phyloP scores from a whole-genome alignment of 345 rosid genomes.

The Rhodomyrtus tomentosa region DNA sequence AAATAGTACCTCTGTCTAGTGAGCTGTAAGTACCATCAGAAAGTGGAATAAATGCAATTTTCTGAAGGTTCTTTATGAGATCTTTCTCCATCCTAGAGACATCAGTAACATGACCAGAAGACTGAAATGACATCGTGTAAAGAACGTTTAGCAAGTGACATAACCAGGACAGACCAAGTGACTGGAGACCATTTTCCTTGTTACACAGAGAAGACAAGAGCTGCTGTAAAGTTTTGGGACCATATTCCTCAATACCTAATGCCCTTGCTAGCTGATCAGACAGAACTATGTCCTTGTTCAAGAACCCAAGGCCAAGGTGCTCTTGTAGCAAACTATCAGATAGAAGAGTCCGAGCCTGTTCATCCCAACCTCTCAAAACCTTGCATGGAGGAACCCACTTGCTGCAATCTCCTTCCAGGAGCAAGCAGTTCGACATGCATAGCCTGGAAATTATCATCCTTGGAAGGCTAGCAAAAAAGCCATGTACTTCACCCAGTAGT shows the following conservation, averaged over 20 bases:
- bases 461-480: conserved; percentile 79
- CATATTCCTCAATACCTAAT: conserved; percentile 70
- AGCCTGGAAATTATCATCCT: conserved; percentile 56
- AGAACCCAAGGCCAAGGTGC: conserved; percentile 78
- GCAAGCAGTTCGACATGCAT: conserved; percentile 64
- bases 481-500: conserved; percentile 90
- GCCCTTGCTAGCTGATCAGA: conserved; percentile 81
- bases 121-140: conserved; percentile 31
- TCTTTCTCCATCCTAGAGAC: conserved; percentile 24
- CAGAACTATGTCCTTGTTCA: conserved; percentile 64
- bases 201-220: conserved; percentile 48
- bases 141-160: conserved; percentile 56
- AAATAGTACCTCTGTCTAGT: conserved; percentile 57
- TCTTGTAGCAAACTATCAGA: conserved; percentile 53
- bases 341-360: conserved; percentile 45
- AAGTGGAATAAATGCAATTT: conserved; percentile 72
- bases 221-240: conserved; percentile 56
- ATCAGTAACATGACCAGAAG: conserved; percentile 29
- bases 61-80: conserved; percentile 35
- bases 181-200: conserved; percentile 39
- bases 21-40: conserved; percentile 78
- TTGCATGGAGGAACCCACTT: conserved; percentile 92
- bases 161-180: conserved; percentile 69
- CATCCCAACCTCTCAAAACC: conserved; percentile 87
- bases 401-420: conserved; percentile 61